Evolutionary conservation across 2,329 filamentous ascomycete species (phyloP), one percentile per base, ranked within the genome.

Genomic region (Fusarium xylarioides): DNA sequence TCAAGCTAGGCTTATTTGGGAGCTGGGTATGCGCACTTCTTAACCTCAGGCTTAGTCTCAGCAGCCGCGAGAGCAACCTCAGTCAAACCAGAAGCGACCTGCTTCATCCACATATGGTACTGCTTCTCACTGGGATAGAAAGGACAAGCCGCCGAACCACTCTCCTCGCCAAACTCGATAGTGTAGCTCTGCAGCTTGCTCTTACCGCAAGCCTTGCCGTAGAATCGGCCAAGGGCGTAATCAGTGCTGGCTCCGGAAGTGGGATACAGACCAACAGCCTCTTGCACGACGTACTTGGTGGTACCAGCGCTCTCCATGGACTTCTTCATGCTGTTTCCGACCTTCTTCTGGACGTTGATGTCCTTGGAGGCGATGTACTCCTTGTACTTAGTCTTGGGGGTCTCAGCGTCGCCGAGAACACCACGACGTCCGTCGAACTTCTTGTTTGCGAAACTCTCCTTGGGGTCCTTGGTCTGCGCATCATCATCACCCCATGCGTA

Each of bases 401-500:
- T 74, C 59, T 74, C 73, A 7, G 80, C 79, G 47, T 85, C 81
- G 32, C 82, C 81, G 3, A 85, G 77, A 16, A 86, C 76, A 35
- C 88, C 88, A 21, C 88, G 85, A 52, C 83, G 83, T 60, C 84
- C 84, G 63, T 90, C 85, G 66, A 86, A 91, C 8, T 83, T 79
- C 5, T 80, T 59, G 82, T 89, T 90, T 32, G 82, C 76, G 79
- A 90, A 89, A 79, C 84, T 89, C 83, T 87, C 86, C 54, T 71
- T 71, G 0, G 83, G 76, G 50, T 83, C 82, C 1, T 78, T 82
- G 57, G 79, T 80, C 79, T 90, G 88, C 63, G 85, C 81, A 52
- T 86, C 82, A 71, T 90, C 88, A 70, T 87, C 86, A 28, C 88
- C 88, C 88, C 88, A 90, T 61, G 82, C 84, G 79, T 89, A 90